A percentile compares a stretch with the other conserved stretches of the same genome.
These are phyloP conservation scores for Ceriops zippeliana DNA, from an alignment of 345 rosid species.

Conservation along the genomic window DNA sequence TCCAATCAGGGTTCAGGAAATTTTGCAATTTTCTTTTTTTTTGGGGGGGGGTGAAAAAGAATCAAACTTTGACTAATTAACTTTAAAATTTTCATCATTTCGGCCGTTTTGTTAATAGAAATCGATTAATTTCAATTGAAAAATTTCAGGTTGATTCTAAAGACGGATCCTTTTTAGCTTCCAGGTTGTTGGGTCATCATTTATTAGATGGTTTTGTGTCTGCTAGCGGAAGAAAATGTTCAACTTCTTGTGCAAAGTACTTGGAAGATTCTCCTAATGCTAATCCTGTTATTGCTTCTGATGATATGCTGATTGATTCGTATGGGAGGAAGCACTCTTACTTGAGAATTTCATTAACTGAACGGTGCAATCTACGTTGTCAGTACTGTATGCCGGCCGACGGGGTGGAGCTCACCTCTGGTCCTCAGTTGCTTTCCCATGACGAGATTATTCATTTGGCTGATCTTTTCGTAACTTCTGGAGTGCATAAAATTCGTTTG, in stretches of 20 bases:
- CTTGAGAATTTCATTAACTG: conserved; percentile 86
- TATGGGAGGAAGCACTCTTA: conserved; percentile 89
- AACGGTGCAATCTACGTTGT: conserved; percentile 91
- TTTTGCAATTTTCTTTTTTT: too few species aligned
- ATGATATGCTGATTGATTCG: conserved; percentile 82
- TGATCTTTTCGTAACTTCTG: conserved; percentile 69
- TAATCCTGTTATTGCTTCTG: conserved; percentile 39
- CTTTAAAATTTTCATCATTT: too few species aligned
- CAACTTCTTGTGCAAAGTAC: conserved; percentile 42
- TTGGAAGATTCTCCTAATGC: conserved; percentile 32
- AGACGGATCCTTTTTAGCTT: conserved; percentile 4
- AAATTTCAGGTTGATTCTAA: conserved; percentile 19
- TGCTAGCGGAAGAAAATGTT: conserved; percentile 13
- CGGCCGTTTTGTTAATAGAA: too few species aligned
- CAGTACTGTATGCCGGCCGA: conserved; percentile 95
- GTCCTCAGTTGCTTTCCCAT: conserved; percentile 53
- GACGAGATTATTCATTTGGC: conserved; percentile 71
- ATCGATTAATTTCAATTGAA: too few species aligned
- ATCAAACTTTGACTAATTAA: too few species aligned
- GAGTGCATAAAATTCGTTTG: conserved; percentile 81
- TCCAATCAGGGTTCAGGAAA: too few species aligned
- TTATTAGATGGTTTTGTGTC: not conserved
- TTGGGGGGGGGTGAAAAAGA: too few species aligned
- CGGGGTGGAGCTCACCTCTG: conserved; percentile 81
- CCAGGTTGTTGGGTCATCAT: not conserved